Conservation (phyloP, 306 rosid genomes). For the Rosa lucieae region DNA sequence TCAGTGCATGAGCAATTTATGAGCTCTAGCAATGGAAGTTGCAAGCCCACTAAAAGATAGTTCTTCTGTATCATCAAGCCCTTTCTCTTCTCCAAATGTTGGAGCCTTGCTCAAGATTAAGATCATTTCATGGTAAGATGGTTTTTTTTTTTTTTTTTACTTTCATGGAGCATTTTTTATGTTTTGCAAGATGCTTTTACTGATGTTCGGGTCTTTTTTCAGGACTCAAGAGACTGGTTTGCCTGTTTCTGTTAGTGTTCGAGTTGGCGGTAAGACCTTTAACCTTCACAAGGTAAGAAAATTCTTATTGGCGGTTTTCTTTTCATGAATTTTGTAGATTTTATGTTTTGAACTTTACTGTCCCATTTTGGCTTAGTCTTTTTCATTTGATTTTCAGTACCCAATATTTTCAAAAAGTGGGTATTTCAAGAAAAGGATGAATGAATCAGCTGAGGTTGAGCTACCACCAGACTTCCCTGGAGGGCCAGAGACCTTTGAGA, state of each 20-base stretch:
- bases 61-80: conserved; percentile 54
- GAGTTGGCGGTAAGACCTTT: conserved; percentile 59
- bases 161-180: background rate
- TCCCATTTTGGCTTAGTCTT: background rate
- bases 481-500: conserved; percentile 79
- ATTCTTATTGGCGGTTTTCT: background rate
- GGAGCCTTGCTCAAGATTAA: conserved; percentile 81
- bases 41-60: conserved; percentile 48
- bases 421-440: conserved; percentile 61
- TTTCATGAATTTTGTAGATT: background rate
- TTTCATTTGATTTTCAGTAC: conserved; percentile 40
- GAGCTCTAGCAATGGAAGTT: conserved; percentile 53
- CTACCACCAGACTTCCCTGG: conserved; percentile 77
- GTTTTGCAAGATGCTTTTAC: background rate
- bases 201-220: conserved; percentile 26
- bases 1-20: background rate
- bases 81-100: conserved; percentile 76
- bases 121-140: conserved; percentile 75
- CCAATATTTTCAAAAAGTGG: conserved; percentile 78
- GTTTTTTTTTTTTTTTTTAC: background rate
- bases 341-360: background rate
- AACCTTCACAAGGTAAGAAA: conserved; percentile 67
- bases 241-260: conserved; percentile 63
- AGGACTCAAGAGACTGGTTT: conserved; percentile 94
- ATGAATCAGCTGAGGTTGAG: conserved; percentile 57